Evolutionary conservation across 1,284 basidiomycete species (phyloP).

Genomic region (Puccinia triticina): DNA sequence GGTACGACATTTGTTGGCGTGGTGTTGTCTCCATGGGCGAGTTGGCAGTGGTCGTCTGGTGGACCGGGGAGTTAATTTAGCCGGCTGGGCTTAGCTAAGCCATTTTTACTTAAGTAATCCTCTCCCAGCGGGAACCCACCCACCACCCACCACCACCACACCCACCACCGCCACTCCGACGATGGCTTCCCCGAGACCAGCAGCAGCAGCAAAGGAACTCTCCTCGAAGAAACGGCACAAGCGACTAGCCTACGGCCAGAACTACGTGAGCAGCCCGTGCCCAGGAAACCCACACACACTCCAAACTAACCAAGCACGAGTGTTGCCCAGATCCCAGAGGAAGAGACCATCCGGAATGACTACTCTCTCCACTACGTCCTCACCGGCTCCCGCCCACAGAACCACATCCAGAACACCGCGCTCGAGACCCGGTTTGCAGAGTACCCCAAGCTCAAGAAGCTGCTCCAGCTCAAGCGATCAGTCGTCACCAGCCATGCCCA

Average conservation of each 20-base stretch:
- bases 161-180: too few species aligned
- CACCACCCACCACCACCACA: too few species aligned
- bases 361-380: slow-evolving; percentile 88
- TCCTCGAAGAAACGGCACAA: slow-evolving; percentile 50
- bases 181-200: neutral
- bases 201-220: slow-evolving; percentile 5
- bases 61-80: too few species aligned
- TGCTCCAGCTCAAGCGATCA: slow-evolving; percentile 74
- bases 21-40: too few species aligned
- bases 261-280: slow-evolving; percentile 64
- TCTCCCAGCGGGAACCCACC: too few species aligned
- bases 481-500: slow-evolving; percentile 58
- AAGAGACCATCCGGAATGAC: slow-evolving; percentile 93
- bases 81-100: too few species aligned
- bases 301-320: neutral
- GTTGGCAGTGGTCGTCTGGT: too few species aligned
- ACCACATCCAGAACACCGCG: slow-evolving; percentile 83
- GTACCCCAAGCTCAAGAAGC: slow-evolving; percentile 86
- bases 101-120: too few species aligned
- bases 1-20: too few species aligned
- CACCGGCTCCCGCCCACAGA: slow-evolving; percentile 84
- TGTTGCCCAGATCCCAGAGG: slow-evolving; percentile 66
- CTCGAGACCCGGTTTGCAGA: slow-evolving; percentile 87
- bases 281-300: neutral
- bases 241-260: slow-evolving; percentile 52